Evolutionary conservation across 208 protist genomes (phyloP).

Genomic region (Acanthamoeba healyi): DNA sequence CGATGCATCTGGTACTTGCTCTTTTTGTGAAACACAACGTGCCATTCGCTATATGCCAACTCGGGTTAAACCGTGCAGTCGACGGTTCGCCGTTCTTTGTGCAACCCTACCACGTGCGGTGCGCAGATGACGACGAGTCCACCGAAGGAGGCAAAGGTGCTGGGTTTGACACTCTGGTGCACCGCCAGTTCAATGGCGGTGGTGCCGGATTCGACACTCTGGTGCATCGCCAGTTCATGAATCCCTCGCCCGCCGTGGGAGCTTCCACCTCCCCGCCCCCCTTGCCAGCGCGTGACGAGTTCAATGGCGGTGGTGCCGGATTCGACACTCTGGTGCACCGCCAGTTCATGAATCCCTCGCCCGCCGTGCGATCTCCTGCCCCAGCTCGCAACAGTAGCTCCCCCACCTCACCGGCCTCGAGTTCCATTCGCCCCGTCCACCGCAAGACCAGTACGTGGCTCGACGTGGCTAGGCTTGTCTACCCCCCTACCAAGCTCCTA

Average conservation of each 20-base stretch:
- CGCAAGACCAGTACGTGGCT: slow-evolving; percentile 9
- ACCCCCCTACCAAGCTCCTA: background rate
- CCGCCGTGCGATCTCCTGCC: background rate
- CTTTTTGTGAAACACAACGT: background rate
- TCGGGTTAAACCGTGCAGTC: background rate
- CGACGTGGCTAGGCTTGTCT: background rate
- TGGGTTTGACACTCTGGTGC: background rate
- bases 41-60: too few relatives aligned
- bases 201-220: background rate
- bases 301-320: background rate
- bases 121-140: background rate
- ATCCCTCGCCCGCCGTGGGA: background rate
- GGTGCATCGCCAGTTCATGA: background rate
- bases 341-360: background rate
- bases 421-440: background rate
- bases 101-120: background rate
- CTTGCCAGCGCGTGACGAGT: background rate
- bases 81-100: slow-evolving; percentile 5
- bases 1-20: background rate
- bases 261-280: background rate
- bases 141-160: background rate
- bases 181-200: background rate
- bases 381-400: background rate
- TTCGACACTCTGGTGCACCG: background rate
- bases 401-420: background rate